Evolutionary conservation across 179 eudicot species (phyloP), one percentile per base, ranked within the genome.

Genomic region (Beta lomatogona): DNA sequence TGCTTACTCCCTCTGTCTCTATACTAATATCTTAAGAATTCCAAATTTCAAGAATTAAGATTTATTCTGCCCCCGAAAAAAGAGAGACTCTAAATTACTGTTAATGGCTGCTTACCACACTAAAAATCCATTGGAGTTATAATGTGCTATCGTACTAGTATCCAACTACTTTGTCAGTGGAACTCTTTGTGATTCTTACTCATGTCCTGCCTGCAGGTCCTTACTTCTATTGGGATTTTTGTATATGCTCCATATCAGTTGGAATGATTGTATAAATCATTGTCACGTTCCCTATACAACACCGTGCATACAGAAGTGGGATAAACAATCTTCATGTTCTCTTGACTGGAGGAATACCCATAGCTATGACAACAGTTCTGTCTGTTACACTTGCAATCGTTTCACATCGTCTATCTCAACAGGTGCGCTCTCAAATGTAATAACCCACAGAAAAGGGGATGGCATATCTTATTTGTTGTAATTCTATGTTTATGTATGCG

Each of bases 331-430:
- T 92, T 71, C 92, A 91, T 76, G 95, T 92, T 74, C 84, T 92
- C 60, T 81, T 92, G 86, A 92, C 91, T 75, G 95, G 95, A 78
- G 95, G 95, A 71, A 92, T 92, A 73, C 95, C 95, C 31, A 92
- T 92, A 18, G 96, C 96, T 57, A 92, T 92, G 96, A 94, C 94
- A 46, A 92, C 96, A 15, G 96, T 91, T 72, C 79, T 91, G 75
- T 92, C 96, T 6, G 94, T 91, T 66, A 91, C 94, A 46, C 90
- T 91, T 67, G 94, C 94, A 46, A 88, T 91, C 44, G 94, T 94
- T 77, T 92, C 96, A 41, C 96, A 92, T 79, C 83, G 91, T 60
- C 89, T 92, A 78, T 92, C 93, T 83, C 91, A 89, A 81, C 93
- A 91, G 91, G 93, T 91, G 83, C 52, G 68, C 78, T 65, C 58